Percentiles rank a stretch among this genome's conserved stretches.
Evolutionary conservation across 306 rosid species (phyloP).

Genomic region (Hippophae rhamnoides): DNA sequence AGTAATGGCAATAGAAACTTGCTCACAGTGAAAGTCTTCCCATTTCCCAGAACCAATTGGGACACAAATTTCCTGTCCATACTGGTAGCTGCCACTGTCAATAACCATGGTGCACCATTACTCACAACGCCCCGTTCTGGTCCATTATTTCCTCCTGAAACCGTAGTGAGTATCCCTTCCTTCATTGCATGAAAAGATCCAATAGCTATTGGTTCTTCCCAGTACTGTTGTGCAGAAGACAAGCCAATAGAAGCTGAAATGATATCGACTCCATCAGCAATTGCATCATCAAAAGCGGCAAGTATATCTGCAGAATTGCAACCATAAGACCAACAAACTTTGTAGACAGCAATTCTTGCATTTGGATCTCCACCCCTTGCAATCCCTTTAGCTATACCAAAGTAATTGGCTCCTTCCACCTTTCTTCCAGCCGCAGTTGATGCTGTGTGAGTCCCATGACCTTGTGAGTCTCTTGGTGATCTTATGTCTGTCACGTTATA

Average conservation of each 20-base stretch:
- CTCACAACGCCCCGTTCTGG: not conserved
- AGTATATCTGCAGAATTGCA: not conserved
- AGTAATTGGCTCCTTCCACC: not conserved
- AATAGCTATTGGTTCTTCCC: not conserved
- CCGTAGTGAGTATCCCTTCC: not conserved
- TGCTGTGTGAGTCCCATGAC: not conserved
- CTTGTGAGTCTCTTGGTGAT: not conserved
- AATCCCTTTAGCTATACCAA: not conserved
- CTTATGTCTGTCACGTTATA: not conserved
- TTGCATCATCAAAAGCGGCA: not conserved
- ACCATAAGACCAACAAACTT: not conserved
- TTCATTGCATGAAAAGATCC: not conserved
- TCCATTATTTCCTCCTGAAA: not conserved
- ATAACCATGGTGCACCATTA: constrained; percentile 1
- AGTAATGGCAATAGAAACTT: too few relatives aligned
- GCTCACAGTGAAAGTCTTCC: not conserved
- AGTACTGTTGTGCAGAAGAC: not conserved
- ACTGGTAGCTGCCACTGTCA: constrained; percentile 5
- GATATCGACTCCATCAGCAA: not conserved
- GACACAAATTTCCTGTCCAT: constrained; percentile 3
- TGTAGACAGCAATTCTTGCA: not conserved
- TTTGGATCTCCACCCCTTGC: not conserved
- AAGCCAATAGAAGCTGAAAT: not conserved
- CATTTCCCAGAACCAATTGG: constrained; percentile 5
- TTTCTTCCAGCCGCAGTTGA: not conserved